Percentiles rank a stretch among this genome's conserved stretches.
Conservation (phyloP, 331 rosid species). For the Prunus yedoensis region DNA sequence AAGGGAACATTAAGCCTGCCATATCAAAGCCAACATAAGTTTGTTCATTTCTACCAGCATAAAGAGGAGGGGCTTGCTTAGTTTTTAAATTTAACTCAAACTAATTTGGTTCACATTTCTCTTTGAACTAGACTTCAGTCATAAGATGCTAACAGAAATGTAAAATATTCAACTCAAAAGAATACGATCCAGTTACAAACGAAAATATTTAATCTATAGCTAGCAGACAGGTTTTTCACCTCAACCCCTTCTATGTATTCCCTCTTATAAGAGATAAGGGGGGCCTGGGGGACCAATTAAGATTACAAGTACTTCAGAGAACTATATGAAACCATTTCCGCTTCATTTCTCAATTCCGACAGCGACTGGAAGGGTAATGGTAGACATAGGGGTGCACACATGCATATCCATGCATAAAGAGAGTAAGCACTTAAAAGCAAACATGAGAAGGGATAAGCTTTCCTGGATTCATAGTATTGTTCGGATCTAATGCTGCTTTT, state of each 20-base stretch:
- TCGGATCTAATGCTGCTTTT: conserved; percentile 78
- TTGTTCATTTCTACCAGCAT: background rate
- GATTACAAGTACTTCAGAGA: background rate
- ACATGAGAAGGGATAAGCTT: conserved; percentile 91
- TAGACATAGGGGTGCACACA: background rate
- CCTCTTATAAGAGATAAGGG: background rate
- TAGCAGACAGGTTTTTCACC: background rate
- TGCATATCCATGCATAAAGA: conserved; percentile 13
- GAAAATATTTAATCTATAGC: background rate
- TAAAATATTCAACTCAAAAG: background rate
- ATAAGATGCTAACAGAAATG: too few relatives aligned
- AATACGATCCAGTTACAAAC: background rate
- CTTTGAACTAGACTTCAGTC: background rate
- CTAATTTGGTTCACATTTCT: background rate
- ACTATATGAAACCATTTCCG: background rate
- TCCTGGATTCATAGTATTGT: conserved; percentile 91
- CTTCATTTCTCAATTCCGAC: background rate
- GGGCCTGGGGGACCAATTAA: background rate
- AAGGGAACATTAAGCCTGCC: too few relatives aligned
- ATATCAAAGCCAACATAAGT: background rate
- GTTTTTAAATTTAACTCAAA: background rate
- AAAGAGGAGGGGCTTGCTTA: background rate
- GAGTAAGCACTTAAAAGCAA: conserved; percentile 54
- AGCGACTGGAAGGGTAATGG: background rate
- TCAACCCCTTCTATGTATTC: background rate